Evolutionary conservation across 1,284 basidiomycete genomes (phyloP).

Genomic region (Ceratobasidium sp.): DNA sequence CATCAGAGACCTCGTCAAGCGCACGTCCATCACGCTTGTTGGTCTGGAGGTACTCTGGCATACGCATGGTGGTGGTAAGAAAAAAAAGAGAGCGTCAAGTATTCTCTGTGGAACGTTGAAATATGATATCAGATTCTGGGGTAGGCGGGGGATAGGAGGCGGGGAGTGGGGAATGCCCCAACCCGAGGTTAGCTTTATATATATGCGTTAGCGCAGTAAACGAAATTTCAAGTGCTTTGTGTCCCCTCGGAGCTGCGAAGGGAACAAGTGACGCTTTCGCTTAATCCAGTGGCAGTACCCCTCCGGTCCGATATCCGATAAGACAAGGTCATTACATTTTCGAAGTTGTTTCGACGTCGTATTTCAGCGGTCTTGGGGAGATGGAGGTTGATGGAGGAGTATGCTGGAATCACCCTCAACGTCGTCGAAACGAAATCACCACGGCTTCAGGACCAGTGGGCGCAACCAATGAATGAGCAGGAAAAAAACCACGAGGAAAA

Average conservation of each 20-base stretch:
- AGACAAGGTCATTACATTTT: conserved; percentile 39
- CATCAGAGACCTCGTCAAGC: conserved; percentile 78
- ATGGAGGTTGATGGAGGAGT: not conserved
- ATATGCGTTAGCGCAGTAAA: conserved; percentile 13
- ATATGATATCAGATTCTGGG: conserved; percentile 24
- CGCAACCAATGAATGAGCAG: conserved; percentile 22
- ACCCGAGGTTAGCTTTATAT: conserved; percentile 24
- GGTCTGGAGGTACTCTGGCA: conserved; percentile 37
- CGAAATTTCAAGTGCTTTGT: not conserved
- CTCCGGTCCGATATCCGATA: conserved; percentile 38
- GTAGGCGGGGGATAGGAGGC: conserved; percentile 24
- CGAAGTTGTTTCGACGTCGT: conserved; percentile 16
- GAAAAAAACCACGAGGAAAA: conserved; percentile 1
- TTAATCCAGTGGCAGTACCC: conserved; percentile 23
- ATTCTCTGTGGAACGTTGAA: conserved; percentile 20
- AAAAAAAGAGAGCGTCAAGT: conserved; percentile 15
- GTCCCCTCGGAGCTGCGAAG: conserved; percentile 21
- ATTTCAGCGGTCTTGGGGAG: conserved; percentile 38
- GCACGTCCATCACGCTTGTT: conserved; percentile 54
- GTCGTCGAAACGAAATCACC: conserved; percentile 16
- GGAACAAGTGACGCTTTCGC: conserved; percentile 15
- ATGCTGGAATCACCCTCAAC: conserved; percentile 28
- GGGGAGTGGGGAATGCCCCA: conserved; percentile 26
- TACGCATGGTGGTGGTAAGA: conserved; percentile 35
- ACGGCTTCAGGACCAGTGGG: conserved; percentile 19